A percentile compares a stretch with the other conserved stretches of the same genome.
Evolutionary conservation across 345 rosid genomes (phyloP).

Genomic region (Rhodomyrtus tomentosa): DNA sequence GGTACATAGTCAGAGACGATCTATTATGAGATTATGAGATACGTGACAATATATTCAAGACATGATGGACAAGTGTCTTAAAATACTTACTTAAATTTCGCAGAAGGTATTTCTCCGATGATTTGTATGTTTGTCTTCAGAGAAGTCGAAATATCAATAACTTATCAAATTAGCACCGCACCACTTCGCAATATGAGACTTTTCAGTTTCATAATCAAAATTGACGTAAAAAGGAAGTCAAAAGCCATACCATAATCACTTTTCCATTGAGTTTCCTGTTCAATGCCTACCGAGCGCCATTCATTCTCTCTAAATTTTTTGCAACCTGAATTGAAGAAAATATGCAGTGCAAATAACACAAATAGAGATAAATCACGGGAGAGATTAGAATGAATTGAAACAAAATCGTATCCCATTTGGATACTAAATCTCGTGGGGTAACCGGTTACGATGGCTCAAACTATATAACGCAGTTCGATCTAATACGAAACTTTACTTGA

Average conservation of each 20-base stretch:
- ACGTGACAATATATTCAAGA: neutral
- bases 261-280: neutral
- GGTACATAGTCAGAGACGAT: neutral
- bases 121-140: neutral
- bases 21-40: neutral
- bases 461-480: neutral
- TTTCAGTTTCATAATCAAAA: neutral
- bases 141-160: neutral
- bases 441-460: neutral
- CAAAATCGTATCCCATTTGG: neutral
- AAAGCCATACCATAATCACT: neutral
- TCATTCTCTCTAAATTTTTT: neutral
- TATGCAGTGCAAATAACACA: neutral
- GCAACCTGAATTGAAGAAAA: neutral
- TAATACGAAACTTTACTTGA: neutral
- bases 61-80: neutral
- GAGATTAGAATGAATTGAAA: neutral
- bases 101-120: rapidly evolving
- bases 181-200: neutral
- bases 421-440: rapidly evolving
- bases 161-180: neutral
- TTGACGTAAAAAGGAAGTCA: neutral
- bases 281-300: neutral
- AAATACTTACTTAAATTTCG: neutral
- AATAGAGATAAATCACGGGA: too few relatives aligned